phyloP scores from a whole-genome alignment of 1,284 basidiomycete genomes.

The Pseudozyma flocculosa region DNA sequence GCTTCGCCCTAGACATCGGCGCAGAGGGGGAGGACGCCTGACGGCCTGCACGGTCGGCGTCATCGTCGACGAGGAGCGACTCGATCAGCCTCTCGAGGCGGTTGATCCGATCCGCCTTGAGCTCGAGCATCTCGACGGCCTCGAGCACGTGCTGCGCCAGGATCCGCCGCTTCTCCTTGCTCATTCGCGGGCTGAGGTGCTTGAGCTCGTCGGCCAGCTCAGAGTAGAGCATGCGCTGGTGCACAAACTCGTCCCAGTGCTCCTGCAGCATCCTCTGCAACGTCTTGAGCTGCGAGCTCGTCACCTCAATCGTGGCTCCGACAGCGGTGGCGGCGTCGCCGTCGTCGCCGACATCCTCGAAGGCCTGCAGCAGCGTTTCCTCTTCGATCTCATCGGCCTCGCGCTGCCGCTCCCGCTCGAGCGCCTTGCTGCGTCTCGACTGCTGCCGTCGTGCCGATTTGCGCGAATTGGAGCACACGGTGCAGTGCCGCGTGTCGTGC shows the following conservation, averaged over 20 bases:
- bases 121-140: constrained; percentile 50
- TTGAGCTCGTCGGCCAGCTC: constrained; percentile 57
- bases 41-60: no score
- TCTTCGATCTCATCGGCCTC: constrained; percentile 25
- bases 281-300: background rate
- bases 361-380: constrained; percentile 10
- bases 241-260: constrained; percentile 53
- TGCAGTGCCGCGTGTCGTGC: constrained; percentile 25
- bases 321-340: background rate
- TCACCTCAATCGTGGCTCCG: no score
- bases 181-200: constrained; percentile 42
- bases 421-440: constrained; percentile 11
- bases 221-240: constrained; percentile 47
- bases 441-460: constrained; percentile 16
- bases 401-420: constrained; percentile 12
- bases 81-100: constrained; percentile 16
- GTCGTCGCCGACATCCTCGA: background rate
- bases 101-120: constrained; percentile 49
- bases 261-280: constrained; percentile 31
- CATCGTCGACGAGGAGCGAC: background rate
- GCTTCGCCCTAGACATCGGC: no score
- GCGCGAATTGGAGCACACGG: constrained; percentile 13
- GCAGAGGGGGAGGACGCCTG: no score
- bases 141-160: constrained; percentile 51
- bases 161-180: constrained; percentile 33